phyloP scores from a whole-genome alignment of 1,284 basidiomycete species.

The Ganoderma lucidum region DNA sequence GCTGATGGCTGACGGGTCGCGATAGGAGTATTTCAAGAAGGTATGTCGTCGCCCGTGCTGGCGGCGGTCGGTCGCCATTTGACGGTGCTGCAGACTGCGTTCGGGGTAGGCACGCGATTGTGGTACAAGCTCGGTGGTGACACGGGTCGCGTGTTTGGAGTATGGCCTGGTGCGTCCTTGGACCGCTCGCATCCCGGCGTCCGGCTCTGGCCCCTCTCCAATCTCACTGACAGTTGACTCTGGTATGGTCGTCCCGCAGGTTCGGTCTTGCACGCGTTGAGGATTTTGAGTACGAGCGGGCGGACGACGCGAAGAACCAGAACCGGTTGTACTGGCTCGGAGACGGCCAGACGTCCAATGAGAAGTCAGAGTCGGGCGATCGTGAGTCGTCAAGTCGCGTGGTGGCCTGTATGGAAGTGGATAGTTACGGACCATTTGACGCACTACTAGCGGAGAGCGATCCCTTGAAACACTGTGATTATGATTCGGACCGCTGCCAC shows the following conservation, averaged over 20 bases:
- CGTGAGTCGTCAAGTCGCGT: neutral
- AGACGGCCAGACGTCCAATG: neutral
- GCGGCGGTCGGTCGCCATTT: neutral
- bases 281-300: neutral
- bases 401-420: neutral
- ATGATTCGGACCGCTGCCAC: too few relatives aligned
- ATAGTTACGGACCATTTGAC: neutral
- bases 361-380: neutral
- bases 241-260: too few relatives aligned
- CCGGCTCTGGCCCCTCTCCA: too few relatives aligned
- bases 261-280: neutral
- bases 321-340: neutral
- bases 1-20: neutral
- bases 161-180: neutral
- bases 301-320: neutral
- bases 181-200: too few relatives aligned
- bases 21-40: slow-evolving; percentile 18
- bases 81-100: neutral
- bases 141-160: neutral
- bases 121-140: neutral
- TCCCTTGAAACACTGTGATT: too few relatives aligned
- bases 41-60: neutral
- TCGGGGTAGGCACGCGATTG: neutral
- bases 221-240: too few relatives aligned
- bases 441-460: too few relatives aligned